These are phyloP conservation scores for Globomyces pollinis-pini DNA, from an alignment of 192 early-diverging fungal genomes.

Conservation along the genomic window DNA sequence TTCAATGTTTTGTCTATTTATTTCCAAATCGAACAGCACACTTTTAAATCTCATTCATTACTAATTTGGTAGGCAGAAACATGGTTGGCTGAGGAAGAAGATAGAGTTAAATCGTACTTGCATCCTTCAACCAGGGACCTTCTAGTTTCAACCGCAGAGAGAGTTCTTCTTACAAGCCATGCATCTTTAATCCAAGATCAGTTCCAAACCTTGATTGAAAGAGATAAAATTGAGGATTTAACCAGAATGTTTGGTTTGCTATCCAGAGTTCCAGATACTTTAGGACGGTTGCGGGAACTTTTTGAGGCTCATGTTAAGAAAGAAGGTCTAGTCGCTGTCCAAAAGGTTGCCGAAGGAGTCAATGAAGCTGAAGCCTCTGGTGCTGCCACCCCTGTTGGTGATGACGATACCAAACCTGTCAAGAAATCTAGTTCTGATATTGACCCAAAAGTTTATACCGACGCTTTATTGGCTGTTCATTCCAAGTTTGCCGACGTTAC, in stretches of 20 bases:
- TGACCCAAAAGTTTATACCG: constrained; percentile 79
- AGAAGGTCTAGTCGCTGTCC: constrained; percentile 72
- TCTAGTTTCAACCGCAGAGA: constrained; percentile 75
- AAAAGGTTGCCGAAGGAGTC: constrained; percentile 50
- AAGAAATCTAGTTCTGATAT: constrained; percentile 30
- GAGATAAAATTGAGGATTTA: constrained; percentile 83
- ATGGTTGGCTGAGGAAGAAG: constrained; percentile 75
- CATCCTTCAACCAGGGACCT: constrained; percentile 72
- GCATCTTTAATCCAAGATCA: constrained; percentile 77
- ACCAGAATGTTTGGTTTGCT: constrained; percentile 76
- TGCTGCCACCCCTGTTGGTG: constrained; percentile 17
- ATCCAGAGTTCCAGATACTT: constrained; percentile 68
- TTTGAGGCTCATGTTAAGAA: constrained; percentile 74
- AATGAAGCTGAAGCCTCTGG: constrained; percentile 15
- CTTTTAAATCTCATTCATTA: too few relatives aligned
- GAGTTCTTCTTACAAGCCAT: constrained; percentile 79
- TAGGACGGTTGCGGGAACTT: constrained; percentile 68
- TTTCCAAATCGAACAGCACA: not conserved
- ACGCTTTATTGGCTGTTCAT: constrained; percentile 79
- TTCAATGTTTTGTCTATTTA: too few relatives aligned
- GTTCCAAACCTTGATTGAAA: constrained; percentile 81
- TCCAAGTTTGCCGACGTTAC: constrained; percentile 76
- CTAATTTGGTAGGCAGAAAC: too few relatives aligned
- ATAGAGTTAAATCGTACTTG: constrained; percentile 78
- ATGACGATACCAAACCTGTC: constrained; percentile 29